phyloP scores from a whole-genome alignment of 2,329 filamentous ascomycete genomes.

The Beauveria sp. region DNA sequence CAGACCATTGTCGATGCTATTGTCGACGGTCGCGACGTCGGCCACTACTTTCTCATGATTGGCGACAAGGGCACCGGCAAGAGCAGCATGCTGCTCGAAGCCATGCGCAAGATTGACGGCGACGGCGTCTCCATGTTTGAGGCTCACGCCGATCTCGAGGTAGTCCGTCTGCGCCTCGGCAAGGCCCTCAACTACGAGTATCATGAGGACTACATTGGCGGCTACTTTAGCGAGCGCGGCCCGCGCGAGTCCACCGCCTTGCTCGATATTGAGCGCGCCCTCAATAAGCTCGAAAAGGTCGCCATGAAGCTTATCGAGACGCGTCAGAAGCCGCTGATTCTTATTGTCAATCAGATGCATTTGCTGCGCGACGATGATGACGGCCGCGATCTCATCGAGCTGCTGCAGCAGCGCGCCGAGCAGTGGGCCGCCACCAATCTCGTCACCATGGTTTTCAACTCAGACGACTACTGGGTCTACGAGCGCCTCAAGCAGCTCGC shows the following conservation, averaged over 20 bases:
- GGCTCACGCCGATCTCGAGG: constrained; percentile 88
- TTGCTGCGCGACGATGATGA: constrained; percentile 85
- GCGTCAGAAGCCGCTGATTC: constrained; percentile 64
- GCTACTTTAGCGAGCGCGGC: constrained; percentile 88
- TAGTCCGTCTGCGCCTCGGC: constrained; percentile 85
- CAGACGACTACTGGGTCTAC: constrained; percentile 98
- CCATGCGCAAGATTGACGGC: constrained; percentile 87
- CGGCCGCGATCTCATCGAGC: constrained; percentile 85
- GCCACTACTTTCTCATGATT: constrained; percentile 85
- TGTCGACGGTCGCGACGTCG: constrained; percentile 60
- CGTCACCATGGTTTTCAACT: constrained; percentile 89
- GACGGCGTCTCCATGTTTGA: constrained; percentile 93
- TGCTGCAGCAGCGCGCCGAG: constrained; percentile 91
- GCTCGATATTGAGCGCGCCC: constrained; percentile 88
- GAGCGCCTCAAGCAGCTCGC: constrained; percentile 87
- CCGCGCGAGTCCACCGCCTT: constrained; percentile 87
- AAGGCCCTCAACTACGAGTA: constrained; percentile 95
- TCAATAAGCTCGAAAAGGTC: constrained; percentile 97
- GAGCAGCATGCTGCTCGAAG: constrained; percentile 89
- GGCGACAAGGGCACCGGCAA: constrained; percentile 97
- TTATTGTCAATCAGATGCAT: constrained; percentile 93
- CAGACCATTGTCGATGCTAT: constrained; percentile 78
- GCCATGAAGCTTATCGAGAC: constrained; percentile 62
- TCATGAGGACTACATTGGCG: constrained; percentile 95
- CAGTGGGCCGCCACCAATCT: constrained; percentile 91